Evolutionary conservation across 352 stramenopile species (phyloP), one percentile per base, ranked within the genome.

Genomic region (Phytophthora pisi): DNA sequence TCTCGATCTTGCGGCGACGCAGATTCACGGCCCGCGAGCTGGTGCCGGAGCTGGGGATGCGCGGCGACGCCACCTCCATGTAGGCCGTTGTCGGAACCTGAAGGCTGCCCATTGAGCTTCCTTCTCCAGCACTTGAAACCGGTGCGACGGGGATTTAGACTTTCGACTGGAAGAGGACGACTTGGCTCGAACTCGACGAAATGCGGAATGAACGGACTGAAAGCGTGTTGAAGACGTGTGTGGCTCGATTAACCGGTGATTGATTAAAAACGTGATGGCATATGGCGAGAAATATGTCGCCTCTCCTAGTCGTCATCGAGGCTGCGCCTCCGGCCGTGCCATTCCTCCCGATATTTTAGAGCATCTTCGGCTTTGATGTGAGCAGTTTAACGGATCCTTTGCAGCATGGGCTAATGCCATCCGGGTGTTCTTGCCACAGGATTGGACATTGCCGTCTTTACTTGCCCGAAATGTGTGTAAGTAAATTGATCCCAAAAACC

Each of bases 1-100:
- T 72, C 61, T 79, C 67, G 47, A 79, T 67, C 51, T 69, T 66
- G 38, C 71, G 71, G 10, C 62, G 70, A 2, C 70, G 70, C 13
- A 47, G 6, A 16, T 47, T 47, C 40, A 47, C 40, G 13, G 15
- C 40, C 15, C 40, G 13, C 3, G 40, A 40, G 34, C 34, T 20
- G 20, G 20, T 20, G 13, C 11, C 15, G 40, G 40, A 47, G 40
- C 53, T 70, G 7, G 57, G 50, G 1, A 65, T 18, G 5, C 57
- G 46, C 28, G 70, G 70, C 2, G 70, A 74, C 20, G 47, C 16
- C 16, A 77, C 15, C 28, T 73, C 70, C 60, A 68, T 70, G 66
- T 77, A 77, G 26, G 52, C 51, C 8, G 59, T 16, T 7, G 60
- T 46, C 30, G 68, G 68, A 34, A 66, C 51, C 15, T 73, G 64